Percentiles rank a stretch among this genome's conserved stretches.
These are phyloP conservation scores for Eucalyptus guilfoylei DNA, from an alignment of 345 rosid species.

Conservation along the genomic window DNA sequence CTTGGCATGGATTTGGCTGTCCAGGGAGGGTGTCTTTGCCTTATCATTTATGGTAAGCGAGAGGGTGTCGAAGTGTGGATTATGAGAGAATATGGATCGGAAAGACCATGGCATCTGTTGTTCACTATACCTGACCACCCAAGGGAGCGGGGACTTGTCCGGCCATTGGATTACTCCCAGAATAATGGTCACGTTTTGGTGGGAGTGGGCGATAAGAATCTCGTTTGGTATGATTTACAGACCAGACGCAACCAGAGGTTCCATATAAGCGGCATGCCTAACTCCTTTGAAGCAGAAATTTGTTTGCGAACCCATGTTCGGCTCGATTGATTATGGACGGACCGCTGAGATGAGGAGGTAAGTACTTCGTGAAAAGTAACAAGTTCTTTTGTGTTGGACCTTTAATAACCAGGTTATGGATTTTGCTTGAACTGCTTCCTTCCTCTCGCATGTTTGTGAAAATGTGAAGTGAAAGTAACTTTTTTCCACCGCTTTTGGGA, in stretches of 20 bases:
- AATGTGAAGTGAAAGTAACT: too few species aligned
- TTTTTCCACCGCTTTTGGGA: too few species aligned
- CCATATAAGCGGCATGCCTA: neutral
- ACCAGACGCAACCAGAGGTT: neutral
- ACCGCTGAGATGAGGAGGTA: neutral
- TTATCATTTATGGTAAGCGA: neutral
- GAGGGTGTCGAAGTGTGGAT: neutral
- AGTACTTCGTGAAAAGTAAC: too few species aligned
- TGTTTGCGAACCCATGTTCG: too few species aligned
- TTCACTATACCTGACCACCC: neutral
- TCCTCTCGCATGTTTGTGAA: too few species aligned
- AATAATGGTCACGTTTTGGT: neutral
- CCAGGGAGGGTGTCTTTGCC: constrained; percentile 7
- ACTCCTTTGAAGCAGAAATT: neutral
- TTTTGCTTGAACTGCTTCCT: too few species aligned
- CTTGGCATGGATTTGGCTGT: constrained; percentile 7
- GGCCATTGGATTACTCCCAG: neutral
- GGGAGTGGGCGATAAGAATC: neutral
- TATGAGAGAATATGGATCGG: neutral
- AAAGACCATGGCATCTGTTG: neutral
- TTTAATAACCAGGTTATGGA: too few species aligned
- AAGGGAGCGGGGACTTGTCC: too few species aligned
- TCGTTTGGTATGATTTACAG: neutral
- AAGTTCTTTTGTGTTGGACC: too few species aligned
- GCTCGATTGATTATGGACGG: neutral